Evolutionary conservation across 257 asterid species (phyloP), one percentile per base, ranked within the genome.

Genomic region (Scutellaria galericulata): DNA sequence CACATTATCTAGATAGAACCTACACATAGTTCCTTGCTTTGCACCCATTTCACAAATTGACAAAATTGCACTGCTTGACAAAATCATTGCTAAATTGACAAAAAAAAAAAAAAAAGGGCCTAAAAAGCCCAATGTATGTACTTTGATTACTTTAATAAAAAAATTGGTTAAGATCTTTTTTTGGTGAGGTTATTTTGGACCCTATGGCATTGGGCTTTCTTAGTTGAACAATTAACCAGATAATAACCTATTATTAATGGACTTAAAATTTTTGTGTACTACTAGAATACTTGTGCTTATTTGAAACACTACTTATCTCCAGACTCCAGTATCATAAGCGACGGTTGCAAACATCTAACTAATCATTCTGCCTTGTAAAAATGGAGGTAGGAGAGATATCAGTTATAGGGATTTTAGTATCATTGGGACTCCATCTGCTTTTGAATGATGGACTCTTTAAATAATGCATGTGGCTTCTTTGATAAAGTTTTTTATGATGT

Each of bases 251-350:
- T 12, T 11, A 45, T 27, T 22, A 53, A n/a, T 63, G 55, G 41
- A 62, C 13, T 63, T 18, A 42, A 31, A 13, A 10, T 0, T 24
- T 9, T 60, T 41, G 11, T 35, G 40, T 9, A 45, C 24, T 35
- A 35, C 68, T 53, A 51, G 15, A 40, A 53, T 41, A 6, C 47
- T 48, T 71, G 44, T 47, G 51, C 76, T 69, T 53, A 54, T 68
- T 39, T 53, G 55, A 41, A 68, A 40, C 22, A 20, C 45, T 47
- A 53, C 27, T 41, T 60, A 37, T 11, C 14, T 14, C 27, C 1
- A 24, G 27, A 24, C 27, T 18, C 40, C 52, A 37, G 2, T 50
- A 11, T 20, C 66, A 35, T 24, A 11, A 44, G 46, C 31, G 53
- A 59, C 22, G 13, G 4, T 57, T 45, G 50, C 4, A 18, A 27